A percentile compares a stretch with the other conserved stretches of the same genome.
Conservation (phyloP, 257 asterid species). For the Cinchona pubescens region DNA sequence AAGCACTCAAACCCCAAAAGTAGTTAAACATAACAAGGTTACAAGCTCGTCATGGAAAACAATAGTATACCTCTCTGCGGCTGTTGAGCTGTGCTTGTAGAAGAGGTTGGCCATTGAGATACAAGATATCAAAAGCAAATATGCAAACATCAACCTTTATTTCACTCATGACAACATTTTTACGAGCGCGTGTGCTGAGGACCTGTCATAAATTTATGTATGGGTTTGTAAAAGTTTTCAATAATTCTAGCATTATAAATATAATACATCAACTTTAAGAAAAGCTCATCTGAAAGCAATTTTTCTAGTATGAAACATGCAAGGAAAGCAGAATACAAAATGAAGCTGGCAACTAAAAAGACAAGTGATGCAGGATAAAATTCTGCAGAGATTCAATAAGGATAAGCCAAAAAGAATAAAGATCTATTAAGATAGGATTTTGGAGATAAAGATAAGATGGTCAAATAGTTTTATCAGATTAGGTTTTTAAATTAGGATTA, state of each 20-base stretch:
- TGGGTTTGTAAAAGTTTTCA: neutral
- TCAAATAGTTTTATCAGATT: too few relatives aligned
- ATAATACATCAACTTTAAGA: neutral
- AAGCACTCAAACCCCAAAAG: conserved; percentile 14
- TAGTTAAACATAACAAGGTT: conserved; percentile 5
- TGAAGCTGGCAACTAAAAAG: neutral
- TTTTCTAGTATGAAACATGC: neutral
- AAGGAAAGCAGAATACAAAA: neutral
- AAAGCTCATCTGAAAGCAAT: neutral
- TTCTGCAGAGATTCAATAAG: too few relatives aligned
- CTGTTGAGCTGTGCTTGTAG: conserved; percentile 74
- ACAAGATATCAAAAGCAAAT: conserved; percentile 88
- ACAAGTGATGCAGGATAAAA: too few relatives aligned
- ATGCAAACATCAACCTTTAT: conserved; percentile 87
- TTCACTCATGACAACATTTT: conserved; percentile 70
- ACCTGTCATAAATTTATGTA: conserved; percentile 43
- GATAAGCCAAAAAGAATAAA: too few relatives aligned
- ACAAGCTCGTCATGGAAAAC: neutral
- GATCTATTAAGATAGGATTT: too few relatives aligned
- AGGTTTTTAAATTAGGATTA: too few relatives aligned
- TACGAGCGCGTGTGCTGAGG: conserved; percentile 87
- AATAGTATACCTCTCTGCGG: conserved; percentile 74
- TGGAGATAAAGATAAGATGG: too few relatives aligned
- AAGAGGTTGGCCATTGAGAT: conserved; percentile 78
- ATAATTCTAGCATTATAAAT: neutral